A percentile compares a stretch with the other conserved stretches of the same genome.
Evolutionary conservation across 73 alveolate genomes (phyloP).

Genomic region (Stentor coeruleus): DNA sequence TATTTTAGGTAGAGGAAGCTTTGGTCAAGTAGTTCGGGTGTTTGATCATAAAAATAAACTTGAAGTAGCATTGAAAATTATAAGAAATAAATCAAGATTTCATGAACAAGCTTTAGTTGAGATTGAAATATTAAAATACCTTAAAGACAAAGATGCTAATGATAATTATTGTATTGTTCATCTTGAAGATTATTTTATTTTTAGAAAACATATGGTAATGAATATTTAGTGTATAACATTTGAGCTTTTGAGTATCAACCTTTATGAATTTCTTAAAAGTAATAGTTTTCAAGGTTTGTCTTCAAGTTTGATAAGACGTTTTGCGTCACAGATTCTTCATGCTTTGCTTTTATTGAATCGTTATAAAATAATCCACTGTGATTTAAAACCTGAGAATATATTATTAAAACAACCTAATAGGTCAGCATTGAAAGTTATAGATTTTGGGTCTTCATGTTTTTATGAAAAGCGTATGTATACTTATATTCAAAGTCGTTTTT

Average conservation of each 20-base stretch:
- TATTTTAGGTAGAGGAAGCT: slow-evolving; percentile 18
- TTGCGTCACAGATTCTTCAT: slow-evolving; percentile 71
- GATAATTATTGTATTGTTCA: slow-evolving; percentile 39
- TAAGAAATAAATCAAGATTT: slow-evolving; percentile 12
- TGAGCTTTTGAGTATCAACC: slow-evolving; percentile 66
- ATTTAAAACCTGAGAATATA: slow-evolving; percentile 91
- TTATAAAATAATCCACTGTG: slow-evolving; percentile 81
- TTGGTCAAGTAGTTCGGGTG: slow-evolving; percentile 14
- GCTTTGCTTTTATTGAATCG: slow-evolving; percentile 58
- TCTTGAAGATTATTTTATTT: slow-evolving; percentile 55
- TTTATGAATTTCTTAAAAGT: slow-evolving; percentile 73
- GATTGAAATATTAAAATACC: slow-evolving; percentile 27
- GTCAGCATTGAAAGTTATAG: slow-evolving; percentile 76
- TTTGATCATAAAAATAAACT: slow-evolving; percentile 22
- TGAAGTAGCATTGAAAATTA: slow-evolving; percentile 1
- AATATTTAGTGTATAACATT: slow-evolving; percentile 79
- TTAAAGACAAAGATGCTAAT: slow-evolving; percentile 43
- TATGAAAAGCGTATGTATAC: slow-evolving; percentile 31
- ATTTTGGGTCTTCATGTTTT: slow-evolving; percentile 68
- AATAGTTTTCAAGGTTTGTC: slow-evolving; percentile 70
- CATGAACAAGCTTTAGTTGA: slow-evolving; percentile 24
- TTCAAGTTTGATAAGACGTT: slow-evolving; percentile 65
- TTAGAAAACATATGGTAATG: slow-evolving; percentile 60
- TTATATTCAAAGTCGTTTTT: slow-evolving; percentile 53
- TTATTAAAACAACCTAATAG: slow-evolving; percentile 56